Evolutionary conservation across 2,329 filamentous ascomycete species (phyloP).

Genomic region (Aureobasidium sp.): DNA sequence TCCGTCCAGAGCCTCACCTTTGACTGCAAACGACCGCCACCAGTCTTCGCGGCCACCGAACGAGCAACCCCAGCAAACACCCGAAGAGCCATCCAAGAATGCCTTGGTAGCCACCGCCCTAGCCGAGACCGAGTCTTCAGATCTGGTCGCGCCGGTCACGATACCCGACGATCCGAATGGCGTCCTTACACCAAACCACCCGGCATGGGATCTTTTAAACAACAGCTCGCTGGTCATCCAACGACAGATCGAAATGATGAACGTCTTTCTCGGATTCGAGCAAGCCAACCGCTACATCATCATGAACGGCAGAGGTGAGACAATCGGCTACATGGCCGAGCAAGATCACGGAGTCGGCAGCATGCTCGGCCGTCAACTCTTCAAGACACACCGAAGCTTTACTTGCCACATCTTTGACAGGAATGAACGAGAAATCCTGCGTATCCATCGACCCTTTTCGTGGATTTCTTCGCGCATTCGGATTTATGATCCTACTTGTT

Average conservation of each 20-base stretch:
- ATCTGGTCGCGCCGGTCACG: constrained; percentile 53
- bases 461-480: constrained; percentile 56
- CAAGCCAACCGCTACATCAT: constrained; percentile 61
- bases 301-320: constrained; percentile 56
- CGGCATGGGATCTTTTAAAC: constrained; percentile 50
- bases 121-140: constrained; percentile 38
- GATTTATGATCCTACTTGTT: constrained; percentile 44
- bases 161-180: constrained; percentile 55
- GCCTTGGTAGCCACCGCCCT: constrained; percentile 41
- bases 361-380: constrained; percentile 52
- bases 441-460: constrained; percentile 57
- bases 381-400: constrained; percentile 56
- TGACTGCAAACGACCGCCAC: constrained; percentile 1
- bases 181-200: constrained; percentile 52
- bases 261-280: constrained; percentile 58
- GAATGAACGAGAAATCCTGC: constrained; percentile 52
- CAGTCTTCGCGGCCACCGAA: constrained; percentile 12
- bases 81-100: constrained; percentile 28
- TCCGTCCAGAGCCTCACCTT: not conserved
- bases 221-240: constrained; percentile 58
- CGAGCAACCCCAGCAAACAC: constrained; percentile 16
- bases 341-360: constrained; percentile 53
- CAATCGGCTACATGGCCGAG: constrained; percentile 59
- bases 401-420: constrained; percentile 59
- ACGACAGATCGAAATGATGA: constrained; percentile 59